A percentile compares a stretch with the other conserved stretches of the same genome.
Evolutionary conservation across 768 basidiomycete species (phyloP).

Genomic region (Terana coerulea): DNA sequence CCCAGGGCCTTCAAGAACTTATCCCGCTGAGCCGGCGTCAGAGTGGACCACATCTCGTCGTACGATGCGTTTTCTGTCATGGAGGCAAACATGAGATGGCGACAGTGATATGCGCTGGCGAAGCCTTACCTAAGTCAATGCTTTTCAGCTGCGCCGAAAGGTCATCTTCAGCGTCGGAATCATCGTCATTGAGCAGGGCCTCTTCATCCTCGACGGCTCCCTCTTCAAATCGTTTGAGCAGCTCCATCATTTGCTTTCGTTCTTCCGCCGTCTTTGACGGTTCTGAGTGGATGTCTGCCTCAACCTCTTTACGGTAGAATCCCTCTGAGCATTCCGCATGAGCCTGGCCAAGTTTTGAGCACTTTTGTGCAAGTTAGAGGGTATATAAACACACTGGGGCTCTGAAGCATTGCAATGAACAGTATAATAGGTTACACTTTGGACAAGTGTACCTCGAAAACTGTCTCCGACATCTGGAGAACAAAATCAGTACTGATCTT

Average conservation of each 20-base stretch:
- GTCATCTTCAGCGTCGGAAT: slow-evolving; percentile 39
- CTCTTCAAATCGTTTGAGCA: slow-evolving; percentile 73
- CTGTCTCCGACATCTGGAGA: slow-evolving; percentile 64
- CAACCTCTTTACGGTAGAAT: slow-evolving; percentile 77
- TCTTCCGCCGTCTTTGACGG: slow-evolving; percentile 57
- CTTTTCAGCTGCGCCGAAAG: slow-evolving; percentile 48
- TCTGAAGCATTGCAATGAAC: slow-evolving; percentile 76
- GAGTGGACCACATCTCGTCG: slow-evolving; percentile 55
- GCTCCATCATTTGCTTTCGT: slow-evolving; percentile 59
- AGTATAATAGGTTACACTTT: slow-evolving; percentile 76
- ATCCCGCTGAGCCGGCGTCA: slow-evolving; percentile 56
- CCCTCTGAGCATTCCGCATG: slow-evolving; percentile 77
- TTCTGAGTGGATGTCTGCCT: slow-evolving; percentile 53
- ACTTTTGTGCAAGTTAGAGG: neutral
- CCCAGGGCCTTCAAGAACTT: slow-evolving; percentile 56
- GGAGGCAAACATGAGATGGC: neutral
- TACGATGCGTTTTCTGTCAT: slow-evolving; percentile 49
- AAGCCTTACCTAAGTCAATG: slow-evolving; percentile 58
- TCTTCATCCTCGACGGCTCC: slow-evolving; percentile 39
- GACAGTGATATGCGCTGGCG: slow-evolving; percentile 15
- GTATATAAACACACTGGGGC: slow-evolving; percentile 43
- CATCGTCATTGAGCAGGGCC: slow-evolving; percentile 25
- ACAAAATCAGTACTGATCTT: slow-evolving; percentile 5
- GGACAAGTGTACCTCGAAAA: slow-evolving; percentile 82
- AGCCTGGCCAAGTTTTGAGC: slow-evolving; percentile 30